Evolutionary conservation across 257 asterid genomes (phyloP), one percentile per base, ranked within the genome.

Genomic region (Penstemon davidsonii): DNA sequence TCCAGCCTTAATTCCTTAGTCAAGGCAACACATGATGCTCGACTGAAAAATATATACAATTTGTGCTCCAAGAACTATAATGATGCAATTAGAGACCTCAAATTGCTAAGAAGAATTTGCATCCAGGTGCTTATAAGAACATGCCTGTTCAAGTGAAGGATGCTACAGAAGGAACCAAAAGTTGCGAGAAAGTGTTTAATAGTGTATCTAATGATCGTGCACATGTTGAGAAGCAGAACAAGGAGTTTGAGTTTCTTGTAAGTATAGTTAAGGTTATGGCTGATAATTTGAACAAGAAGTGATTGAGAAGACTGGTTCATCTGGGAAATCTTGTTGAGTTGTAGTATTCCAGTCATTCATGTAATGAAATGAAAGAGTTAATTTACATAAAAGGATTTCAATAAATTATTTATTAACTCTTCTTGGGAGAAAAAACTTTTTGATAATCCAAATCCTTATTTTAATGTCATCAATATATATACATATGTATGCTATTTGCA

Each of bases 81-180:
- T 4, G 64, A 67, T 6, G 55, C 8, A 44, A 67, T 67, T 43
- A 55, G 45, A n/a, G 52, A 67, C 5, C 64, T 67, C 6, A 13
- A 55, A 67, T 54, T 36, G 53, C 36, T 15, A 15, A 15, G 18
- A 15, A 15, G 18, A 15, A 15, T 15, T 15, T 15, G 18, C 18
- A 15, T 15, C 18, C 18, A 15, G 18, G 18, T 15, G 18, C 18
- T 15, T 15, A 15, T 15, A 15, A 15, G 13, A 49, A 55, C 50
- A 33, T 55, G 13, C n/a, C 8, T 43, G 33, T 10, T 41, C 63
- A 43, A 12, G 64, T 67, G 54, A 67, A 55, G 55, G 55, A 36
- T 42, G 63, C 64, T 0, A 41, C 10, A 19, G 55, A 67, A 19
- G 63, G 55, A 43, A 55, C 19, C 4, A 42, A 18, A 43, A 25